Conservation (phyloP, 495 filamentous ascomycete species). For the Letharia lupina region DNA sequence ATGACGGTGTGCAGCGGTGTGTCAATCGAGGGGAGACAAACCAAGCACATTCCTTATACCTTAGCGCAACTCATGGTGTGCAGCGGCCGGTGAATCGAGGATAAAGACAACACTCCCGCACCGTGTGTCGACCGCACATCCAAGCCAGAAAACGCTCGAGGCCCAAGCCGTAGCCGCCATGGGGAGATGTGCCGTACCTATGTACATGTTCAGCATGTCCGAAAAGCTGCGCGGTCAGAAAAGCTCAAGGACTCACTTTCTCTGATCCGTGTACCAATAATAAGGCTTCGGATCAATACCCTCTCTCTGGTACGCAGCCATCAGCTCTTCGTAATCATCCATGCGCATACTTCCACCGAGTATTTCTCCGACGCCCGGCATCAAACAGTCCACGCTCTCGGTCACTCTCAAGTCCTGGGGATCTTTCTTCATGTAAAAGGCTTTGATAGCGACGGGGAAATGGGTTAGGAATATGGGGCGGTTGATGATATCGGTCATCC, state of each 20-base stretch:
- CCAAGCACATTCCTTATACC: too few species aligned
- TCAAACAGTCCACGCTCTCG: slow-evolving; percentile 90
- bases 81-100: slow-evolving; percentile 91
- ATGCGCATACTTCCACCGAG: slow-evolving; percentile 97
- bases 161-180: slow-evolving; percentile 93
- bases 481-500: slow-evolving; percentile 96
- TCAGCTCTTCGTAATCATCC: slow-evolving; percentile 82
- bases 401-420: slow-evolving; percentile 74
- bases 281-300: slow-evolving; percentile 79
- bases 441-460: slow-evolving; percentile 96
- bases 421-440: slow-evolving; percentile 99
- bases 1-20: not conserved
- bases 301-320: slow-evolving; percentile 79
- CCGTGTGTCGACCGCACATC: slow-evolving; percentile 87
- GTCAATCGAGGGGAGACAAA: not conserved
- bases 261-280: slow-evolving; percentile 99
- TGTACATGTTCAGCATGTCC: slow-evolving; percentile 25
- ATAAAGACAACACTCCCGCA: slow-evolving; percentile 83
- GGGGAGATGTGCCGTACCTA: slow-evolving; percentile 88
- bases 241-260: slow-evolving; percentile 60
- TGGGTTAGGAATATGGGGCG: slow-evolving; percentile 91
- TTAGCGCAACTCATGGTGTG: slow-evolving; percentile 53
- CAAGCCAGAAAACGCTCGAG: slow-evolving; percentile 95
- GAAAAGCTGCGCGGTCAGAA: not conserved
- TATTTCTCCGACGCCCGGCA: slow-evolving; percentile 96